Evolutionary conservation across 2,329 filamentous ascomycete species (phyloP).

Genomic region (Helotiales sp.): DNA sequence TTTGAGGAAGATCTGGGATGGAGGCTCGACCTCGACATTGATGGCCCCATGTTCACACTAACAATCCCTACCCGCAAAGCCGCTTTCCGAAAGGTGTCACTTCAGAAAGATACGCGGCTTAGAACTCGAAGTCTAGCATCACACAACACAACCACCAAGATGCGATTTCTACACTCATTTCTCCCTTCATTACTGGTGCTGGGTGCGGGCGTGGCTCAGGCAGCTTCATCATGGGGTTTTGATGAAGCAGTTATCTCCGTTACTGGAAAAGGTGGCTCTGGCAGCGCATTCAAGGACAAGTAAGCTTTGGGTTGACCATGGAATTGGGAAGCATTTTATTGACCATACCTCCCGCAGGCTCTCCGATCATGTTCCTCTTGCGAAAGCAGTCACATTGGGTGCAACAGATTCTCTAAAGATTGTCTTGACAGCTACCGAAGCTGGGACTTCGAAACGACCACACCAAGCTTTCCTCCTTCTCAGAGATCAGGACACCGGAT

Average conservation of each 20-base stretch:
- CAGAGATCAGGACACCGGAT: conserved; percentile 68
- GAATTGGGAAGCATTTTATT: conserved; percentile 9
- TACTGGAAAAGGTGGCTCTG: conserved; percentile 56
- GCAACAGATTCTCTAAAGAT: conserved; percentile 77
- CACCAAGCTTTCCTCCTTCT: conserved; percentile 93
- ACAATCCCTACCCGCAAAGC: no score
- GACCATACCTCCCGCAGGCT: conserved; percentile 24
- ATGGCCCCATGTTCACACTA: no score
- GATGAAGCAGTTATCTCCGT: conserved; percentile 70
- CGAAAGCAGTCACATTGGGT: conserved; percentile 64
- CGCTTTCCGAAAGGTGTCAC: neutral
- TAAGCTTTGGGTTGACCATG: conserved; percentile 41
- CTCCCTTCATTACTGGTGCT: conserved; percentile 43
- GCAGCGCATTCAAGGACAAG: conserved; percentile 59
- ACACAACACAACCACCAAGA: conserved; percentile 23
- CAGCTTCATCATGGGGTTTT: conserved; percentile 66
- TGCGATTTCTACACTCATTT: conserved; percentile 43
- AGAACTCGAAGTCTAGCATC: conserved; percentile 8
- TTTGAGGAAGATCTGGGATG: no score
- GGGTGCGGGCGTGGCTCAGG: conserved; percentile 40
- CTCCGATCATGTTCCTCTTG: conserved; percentile 41
- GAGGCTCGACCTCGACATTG: no score
- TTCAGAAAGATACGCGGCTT: conserved; percentile 14
- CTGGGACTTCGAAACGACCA: conserved; percentile 75
- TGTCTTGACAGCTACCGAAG: conserved; percentile 77